A percentile compares a stretch with the other conserved stretches of the same genome.
Evolutionary conservation across 768 basidiomycete species (phyloP).

Genomic region (Boletus patriciae): DNA sequence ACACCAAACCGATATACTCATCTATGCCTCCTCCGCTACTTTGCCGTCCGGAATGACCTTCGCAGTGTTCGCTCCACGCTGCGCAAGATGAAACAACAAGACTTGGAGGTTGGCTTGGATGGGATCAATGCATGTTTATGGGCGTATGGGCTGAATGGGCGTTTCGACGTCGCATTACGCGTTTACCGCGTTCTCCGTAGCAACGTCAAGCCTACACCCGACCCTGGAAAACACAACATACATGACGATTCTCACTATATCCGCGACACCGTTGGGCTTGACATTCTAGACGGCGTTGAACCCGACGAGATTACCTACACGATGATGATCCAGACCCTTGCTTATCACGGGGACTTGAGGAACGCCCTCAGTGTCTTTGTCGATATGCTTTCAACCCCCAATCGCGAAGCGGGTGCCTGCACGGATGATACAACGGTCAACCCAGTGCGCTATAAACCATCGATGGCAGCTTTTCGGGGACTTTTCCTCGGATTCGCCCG

Average conservation of each 20-base stretch:
- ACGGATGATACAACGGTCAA: conserved; percentile 28
- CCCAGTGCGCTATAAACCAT: conserved; percentile 41
- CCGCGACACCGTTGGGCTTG: conserved; percentile 44
- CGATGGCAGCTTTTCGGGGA: conserved; percentile 59
- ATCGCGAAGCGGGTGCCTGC: conserved; percentile 38
- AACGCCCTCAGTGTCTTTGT: conserved; percentile 56
- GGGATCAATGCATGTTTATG: conserved; percentile 71
- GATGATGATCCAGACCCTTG: conserved; percentile 63
- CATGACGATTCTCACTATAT: conserved; percentile 41
- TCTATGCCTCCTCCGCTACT: conserved; percentile 58
- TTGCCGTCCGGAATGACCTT: conserved; percentile 47
- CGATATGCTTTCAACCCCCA: conserved; percentile 60
- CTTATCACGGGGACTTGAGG: conserved; percentile 68
- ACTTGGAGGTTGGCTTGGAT: conserved; percentile 55
- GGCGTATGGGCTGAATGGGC: conserved; percentile 58
- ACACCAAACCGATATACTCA: conserved; percentile 62
- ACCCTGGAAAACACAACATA: conserved; percentile 37
- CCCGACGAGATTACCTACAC: conserved; percentile 72
- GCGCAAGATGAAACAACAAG: conserved; percentile 49
- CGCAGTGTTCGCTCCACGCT: conserved; percentile 57
- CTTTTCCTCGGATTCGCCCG: conserved; percentile 75
- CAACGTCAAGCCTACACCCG: conserved; percentile 42
- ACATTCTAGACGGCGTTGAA: conserved; percentile 40
- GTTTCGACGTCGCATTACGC: conserved; percentile 53
- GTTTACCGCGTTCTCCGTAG: conserved; percentile 67